Percentiles rank a stretch among this genome's conserved stretches.
Conservation (phyloP, 2,329 filamentous ascomycete genomes). For the Cytospora mali region DNA sequence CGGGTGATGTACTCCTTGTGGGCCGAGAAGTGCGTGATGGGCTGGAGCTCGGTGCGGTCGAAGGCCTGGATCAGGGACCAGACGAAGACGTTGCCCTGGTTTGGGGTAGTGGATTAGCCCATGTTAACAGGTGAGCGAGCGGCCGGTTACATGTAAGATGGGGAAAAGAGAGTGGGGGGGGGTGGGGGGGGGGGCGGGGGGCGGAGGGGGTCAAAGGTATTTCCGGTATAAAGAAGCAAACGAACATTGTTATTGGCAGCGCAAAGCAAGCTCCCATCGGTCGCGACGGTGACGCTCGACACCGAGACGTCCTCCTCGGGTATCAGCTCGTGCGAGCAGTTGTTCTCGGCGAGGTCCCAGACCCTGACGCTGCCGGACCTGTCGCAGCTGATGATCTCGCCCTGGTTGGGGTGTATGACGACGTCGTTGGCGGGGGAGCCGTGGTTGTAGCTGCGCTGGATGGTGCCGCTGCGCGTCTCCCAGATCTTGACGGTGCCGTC, state of each 20-base stretch:
- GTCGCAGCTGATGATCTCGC: constrained; percentile 96
- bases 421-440: constrained; percentile 92
- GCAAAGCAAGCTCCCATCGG: constrained; percentile 88
- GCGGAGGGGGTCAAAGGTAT: too few species aligned
- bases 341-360: constrained; percentile 97
- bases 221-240: too few species aligned
- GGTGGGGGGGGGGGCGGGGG: neutral
- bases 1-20: constrained; percentile 93
- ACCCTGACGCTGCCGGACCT: constrained; percentile 88
- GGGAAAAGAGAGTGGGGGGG: neutral
- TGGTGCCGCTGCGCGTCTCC: constrained; percentile 82
- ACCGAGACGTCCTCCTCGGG: constrained; percentile 95
- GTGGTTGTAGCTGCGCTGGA: constrained; percentile 93
- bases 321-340: constrained; percentile 93
- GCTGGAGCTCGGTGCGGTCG: constrained; percentile 81
- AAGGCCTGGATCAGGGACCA: constrained; percentile 88
- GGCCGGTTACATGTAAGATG: too few species aligned
- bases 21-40: constrained; percentile 85
- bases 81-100: constrained; percentile 91
- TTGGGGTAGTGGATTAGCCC: constrained; percentile 27
- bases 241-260: constrained; percentile 84
- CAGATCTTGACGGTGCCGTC: constrained; percentile 97
- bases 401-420: constrained; percentile 99
- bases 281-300: constrained; percentile 92
- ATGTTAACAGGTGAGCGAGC: neutral